phyloP scores from a whole-genome alignment of 495 filamentous ascomycete genomes.

The Bacidia rubella region DNA sequence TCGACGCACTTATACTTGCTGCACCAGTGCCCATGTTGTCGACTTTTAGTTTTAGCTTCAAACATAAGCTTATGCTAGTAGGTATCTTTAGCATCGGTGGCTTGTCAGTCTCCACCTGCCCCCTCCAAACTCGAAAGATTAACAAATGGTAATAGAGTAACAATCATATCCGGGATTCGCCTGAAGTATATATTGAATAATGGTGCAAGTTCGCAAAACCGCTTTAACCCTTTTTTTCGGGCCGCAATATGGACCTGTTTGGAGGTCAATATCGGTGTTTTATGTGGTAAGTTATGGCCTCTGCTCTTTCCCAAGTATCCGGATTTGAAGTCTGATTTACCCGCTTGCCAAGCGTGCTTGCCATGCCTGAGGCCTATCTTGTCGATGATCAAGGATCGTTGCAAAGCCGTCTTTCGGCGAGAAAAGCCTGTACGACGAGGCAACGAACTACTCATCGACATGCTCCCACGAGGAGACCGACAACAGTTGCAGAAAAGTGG shows the following conservation, averaged over 20 bases:
- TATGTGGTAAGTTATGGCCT: conserved; percentile 9
- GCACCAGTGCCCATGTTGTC: conserved; percentile 31
- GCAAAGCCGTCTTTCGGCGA: background rate
- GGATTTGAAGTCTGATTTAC: background rate
- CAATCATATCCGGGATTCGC: conserved; percentile 6
- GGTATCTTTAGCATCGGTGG: conserved; percentile 9
- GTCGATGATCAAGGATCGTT: background rate
- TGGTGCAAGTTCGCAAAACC: no score
- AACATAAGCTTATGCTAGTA: conserved; percentile 20
- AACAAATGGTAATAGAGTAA: background rate
- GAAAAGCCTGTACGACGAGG: background rate
- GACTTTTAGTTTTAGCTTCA: conserved; percentile 23
- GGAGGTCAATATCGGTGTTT: conserved; percentile 5
- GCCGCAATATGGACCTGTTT: background rate
- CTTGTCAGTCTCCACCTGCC: conserved; percentile 7
- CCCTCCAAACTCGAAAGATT: no score
- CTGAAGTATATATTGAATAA: background rate
- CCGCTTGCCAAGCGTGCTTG: conserved; percentile 4
- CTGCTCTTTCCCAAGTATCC: background rate
- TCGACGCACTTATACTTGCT: conserved; percentile 25
- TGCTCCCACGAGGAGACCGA: conserved; percentile 2
- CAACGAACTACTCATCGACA: background rate
- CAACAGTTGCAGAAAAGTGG: background rate
- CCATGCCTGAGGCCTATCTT: conserved; percentile 1
- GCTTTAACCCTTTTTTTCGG: no score